Evolutionary conservation across 2,329 filamentous ascomycete species (phyloP), one percentile per base, ranked within the genome.

Genomic region (Aphanoascus verrucosus): DNA sequence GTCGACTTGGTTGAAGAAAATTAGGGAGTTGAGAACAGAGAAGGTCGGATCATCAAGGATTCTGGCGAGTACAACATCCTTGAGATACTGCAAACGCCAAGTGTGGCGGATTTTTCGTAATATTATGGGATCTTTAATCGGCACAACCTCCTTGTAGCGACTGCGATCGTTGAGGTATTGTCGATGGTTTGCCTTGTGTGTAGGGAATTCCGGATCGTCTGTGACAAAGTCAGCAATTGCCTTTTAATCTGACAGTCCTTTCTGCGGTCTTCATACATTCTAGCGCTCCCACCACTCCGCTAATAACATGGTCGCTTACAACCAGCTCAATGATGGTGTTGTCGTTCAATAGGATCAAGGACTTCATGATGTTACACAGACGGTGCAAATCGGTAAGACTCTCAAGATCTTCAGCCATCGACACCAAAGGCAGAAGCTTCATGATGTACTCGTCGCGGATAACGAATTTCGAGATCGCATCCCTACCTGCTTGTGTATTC

Each of bases 1-100:
- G 65, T 97, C 93, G 62, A 97, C 90, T 72, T 98, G 93, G 72
- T 97, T 93, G 77, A 94, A 98, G 74, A 96, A 98, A 61, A 98
- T 98, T 62, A 97, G 79, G 49, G 89, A 95, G 71, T 97, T 98
- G 59, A 98, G 82, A 23, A 97, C 90, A 20, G 88, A 94, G 69
- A 97, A 98, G 17, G 93, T 98, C 48, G 91, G 91, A 67, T 98
- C 93, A 70, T 98, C 93, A 57, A 98, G 78, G 58, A 98, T 97
- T 58, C 93, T 83, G 31, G 93, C 93, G 42, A 98, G 79, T 0
- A 97, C 91, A n/a, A 98, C 93, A 64, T 98, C 93, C 69, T 97
- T 98, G 52, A 98, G 78, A 67, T 98, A 98, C 65, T 95, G 90
- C 34, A 98, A 74, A 38, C 93, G 86, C 72, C 96, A 96, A 0